Evolutionary conservation across 2,329 filamentous ascomycete species (phyloP).

Genomic region (Penicillium sclerotigenum): DNA sequence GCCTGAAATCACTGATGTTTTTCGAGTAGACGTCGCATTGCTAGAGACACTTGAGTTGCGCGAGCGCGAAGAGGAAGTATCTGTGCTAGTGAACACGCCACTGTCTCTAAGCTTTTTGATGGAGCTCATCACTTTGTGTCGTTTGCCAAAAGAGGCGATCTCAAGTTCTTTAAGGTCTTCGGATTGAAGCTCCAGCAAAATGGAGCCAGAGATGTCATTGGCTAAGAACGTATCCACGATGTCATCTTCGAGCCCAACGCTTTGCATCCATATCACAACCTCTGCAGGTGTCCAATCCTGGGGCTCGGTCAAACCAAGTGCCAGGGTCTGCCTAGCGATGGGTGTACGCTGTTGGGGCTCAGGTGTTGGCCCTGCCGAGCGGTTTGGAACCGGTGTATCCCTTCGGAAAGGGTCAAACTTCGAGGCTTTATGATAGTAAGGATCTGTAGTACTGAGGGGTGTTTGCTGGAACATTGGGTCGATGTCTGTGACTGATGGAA

Average conservation of each 20-base stretch:
- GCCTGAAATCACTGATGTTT: conserved; percentile 5
- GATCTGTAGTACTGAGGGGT: conserved; percentile 9
- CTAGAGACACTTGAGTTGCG: conserved; percentile 7
- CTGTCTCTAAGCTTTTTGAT: conserved; percentile 52
- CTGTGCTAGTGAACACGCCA: neutral
- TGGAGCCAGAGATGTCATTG: conserved; percentile 87
- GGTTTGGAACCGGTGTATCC: conserved; percentile 21
- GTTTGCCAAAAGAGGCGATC: conserved; percentile 62
- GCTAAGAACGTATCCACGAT: conserved; percentile 81
- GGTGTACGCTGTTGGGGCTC: neutral
- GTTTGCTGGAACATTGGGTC: neutral
- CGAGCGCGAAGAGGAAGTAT: neutral
- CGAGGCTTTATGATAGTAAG: conserved; percentile 10
- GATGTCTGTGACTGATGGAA: conserved; percentile 9
- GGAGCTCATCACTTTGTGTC: conserved; percentile 58
- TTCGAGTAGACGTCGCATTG: conserved; percentile 6
- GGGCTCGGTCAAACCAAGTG: neutral
- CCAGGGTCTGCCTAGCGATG: neutral
- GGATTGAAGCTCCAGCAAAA: conserved; percentile 86
- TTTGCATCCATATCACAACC: conserved; percentile 14
- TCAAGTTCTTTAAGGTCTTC: conserved; percentile 62
- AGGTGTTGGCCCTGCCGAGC: neutral
- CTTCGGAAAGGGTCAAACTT: conserved; percentile 14
- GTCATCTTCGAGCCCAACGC: conserved; percentile 1
- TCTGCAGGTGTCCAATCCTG: conserved; percentile 10